Evolutionary conservation across 164 flowering plant genomes (phyloP).

Genomic region (Akebia trifoliata): DNA sequence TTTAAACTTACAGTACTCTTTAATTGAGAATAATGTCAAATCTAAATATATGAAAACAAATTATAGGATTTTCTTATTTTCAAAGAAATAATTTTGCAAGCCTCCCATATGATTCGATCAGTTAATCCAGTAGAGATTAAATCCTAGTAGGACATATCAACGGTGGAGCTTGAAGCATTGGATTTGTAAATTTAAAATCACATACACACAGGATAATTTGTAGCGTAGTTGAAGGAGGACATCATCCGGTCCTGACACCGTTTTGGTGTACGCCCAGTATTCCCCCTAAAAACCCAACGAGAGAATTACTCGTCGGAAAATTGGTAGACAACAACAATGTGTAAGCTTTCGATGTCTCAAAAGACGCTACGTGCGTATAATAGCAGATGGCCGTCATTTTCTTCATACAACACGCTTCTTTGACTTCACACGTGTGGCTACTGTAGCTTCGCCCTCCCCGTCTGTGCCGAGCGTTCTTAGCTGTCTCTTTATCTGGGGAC

Average conservation of each 20-base stretch:
- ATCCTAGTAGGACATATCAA: too few relatives aligned
- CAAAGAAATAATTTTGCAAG: too few relatives aligned
- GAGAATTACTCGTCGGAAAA: conserved; percentile 2
- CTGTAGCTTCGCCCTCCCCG: not conserved
- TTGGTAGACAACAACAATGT: not conserved
- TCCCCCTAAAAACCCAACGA: not conserved
- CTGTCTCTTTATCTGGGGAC: not conserved
- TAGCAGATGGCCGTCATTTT: conserved; percentile 4
- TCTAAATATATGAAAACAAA: too few relatives aligned
- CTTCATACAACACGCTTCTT: not conserved
- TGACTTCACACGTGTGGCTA: conserved; percentile 1
- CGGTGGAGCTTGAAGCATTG: too few relatives aligned
- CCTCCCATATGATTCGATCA: too few relatives aligned
- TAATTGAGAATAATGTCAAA: too few relatives aligned
- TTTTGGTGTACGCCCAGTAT: not conserved
- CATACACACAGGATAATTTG: too few relatives aligned
- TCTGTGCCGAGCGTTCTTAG: conserved; percentile 1
- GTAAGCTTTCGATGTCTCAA: not conserved
- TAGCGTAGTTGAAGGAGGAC: not conserved
- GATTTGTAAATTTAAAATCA: too few relatives aligned
- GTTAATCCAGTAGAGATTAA: too few relatives aligned
- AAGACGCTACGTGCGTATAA: not conserved
- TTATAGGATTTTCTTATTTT: too few relatives aligned
- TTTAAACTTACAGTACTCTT: too few relatives aligned
- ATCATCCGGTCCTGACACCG: not conserved